Percentiles rank a stretch among this genome's conserved stretches.
Evolutionary conservation across 2,329 filamentous ascomycete species (phyloP).

Genomic region (Pseudocercospora musae): DNA sequence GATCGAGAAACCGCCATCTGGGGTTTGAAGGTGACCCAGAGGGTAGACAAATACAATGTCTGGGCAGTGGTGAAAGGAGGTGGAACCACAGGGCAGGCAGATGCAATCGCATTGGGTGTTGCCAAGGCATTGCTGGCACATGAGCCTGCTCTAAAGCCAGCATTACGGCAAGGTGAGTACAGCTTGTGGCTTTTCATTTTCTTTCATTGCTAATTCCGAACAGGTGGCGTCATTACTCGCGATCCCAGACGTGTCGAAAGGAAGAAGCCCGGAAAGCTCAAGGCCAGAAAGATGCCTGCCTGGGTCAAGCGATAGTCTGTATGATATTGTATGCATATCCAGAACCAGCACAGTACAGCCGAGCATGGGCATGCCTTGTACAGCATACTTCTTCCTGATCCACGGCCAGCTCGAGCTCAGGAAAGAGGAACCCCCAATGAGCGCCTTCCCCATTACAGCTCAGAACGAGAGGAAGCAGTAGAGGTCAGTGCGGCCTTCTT

Average conservation of each 20-base stretch:
- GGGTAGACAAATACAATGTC: conserved; percentile 95
- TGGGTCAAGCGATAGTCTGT: conserved; percentile 78
- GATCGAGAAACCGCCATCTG: conserved; percentile 93
- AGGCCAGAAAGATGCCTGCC: conserved; percentile 95
- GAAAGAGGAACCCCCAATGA: not conserved
- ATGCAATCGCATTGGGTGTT: conserved; percentile 86
- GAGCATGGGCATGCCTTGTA: not conserved
- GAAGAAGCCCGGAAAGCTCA: conserved; percentile 94
- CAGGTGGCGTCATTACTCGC: conserved; percentile 88
- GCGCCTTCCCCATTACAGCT: not conserved
- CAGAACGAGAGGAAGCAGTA: too few species aligned
- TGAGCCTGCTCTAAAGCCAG: conserved; percentile 86
- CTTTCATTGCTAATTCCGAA: conserved; percentile 15
- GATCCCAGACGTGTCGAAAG: conserved; percentile 91
- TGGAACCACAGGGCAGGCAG: conserved; percentile 90
- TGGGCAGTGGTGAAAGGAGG: conserved; percentile 83
- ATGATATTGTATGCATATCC: conserved; percentile 14
- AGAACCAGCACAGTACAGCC: not conserved
- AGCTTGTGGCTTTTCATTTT: not conserved
- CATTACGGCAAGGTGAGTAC: conserved; percentile 78
- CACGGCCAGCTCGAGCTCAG: not conserved
- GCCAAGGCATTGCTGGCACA: conserved; percentile 85
- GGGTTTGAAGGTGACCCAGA: conserved; percentile 76
- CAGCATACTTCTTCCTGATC: not conserved
- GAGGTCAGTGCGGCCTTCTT: too few species aligned